Evolutionary conservation across 441 rosid species (phyloP).

Genomic region (Kokia cookei): DNA sequence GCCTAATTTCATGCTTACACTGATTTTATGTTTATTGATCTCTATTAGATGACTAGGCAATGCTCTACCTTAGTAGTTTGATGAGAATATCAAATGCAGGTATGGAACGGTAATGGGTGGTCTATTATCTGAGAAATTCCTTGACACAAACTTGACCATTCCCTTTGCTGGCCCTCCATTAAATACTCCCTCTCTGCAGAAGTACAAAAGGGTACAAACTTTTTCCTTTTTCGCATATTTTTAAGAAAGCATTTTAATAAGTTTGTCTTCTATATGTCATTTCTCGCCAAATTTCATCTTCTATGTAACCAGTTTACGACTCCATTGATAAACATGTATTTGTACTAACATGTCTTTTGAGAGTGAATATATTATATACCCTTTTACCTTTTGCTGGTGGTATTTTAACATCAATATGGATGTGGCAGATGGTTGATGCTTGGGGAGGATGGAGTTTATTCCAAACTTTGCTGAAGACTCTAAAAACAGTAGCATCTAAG

Average conservation of each 20-base stretch:
- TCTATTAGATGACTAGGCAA: constrained; percentile 4
- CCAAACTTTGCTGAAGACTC: constrained; percentile 70
- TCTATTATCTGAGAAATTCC: constrained; percentile 86
- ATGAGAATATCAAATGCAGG: constrained; percentile 36
- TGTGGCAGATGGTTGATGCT: constrained; percentile 83
- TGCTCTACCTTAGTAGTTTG: background rate
- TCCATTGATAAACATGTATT: background rate
- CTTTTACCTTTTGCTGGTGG: background rate
- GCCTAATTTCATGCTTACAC: background rate
- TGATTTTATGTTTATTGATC: constrained; percentile 1
- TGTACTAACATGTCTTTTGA: background rate
- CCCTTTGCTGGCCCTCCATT: constrained; percentile 82
- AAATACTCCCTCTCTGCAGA: constrained; percentile 85
- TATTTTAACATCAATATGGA: background rate
- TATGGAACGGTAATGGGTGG: constrained; percentile 98
- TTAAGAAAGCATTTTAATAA: background rate
- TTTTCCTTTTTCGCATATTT: background rate
- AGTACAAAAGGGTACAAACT: constrained; percentile 72
- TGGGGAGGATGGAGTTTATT: constrained; percentile 97
- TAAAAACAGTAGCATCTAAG: constrained; percentile 64
- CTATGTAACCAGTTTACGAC: background rate
- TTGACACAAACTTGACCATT: constrained; percentile 74
- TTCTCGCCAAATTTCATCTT: background rate
- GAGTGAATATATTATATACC: background rate
- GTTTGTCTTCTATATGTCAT: background rate